Conservation (phyloP, 176 grass and related monocot genomes). For the Thinopyrum elongatum region DNA sequence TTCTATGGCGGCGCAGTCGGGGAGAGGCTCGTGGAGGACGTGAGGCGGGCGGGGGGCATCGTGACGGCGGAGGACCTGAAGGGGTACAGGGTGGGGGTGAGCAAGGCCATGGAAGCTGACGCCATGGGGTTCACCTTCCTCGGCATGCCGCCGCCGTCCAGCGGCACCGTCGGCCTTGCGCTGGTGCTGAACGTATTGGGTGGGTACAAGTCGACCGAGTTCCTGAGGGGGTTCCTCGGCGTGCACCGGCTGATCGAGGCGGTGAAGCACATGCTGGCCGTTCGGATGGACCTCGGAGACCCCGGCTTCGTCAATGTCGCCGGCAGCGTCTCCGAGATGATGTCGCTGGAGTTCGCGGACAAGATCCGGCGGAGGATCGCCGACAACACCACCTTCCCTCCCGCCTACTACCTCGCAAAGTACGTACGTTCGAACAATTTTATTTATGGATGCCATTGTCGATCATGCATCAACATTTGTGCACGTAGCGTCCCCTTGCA, state of each 20-base stretch:
- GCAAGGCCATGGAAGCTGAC: slow-evolving; percentile 40
- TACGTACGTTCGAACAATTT: not conserved
- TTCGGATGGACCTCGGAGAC: slow-evolving; percentile 78
- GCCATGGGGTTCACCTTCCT: slow-evolving; percentile 78
- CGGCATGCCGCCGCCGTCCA: slow-evolving; percentile 90
- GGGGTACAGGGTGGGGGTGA: slow-evolving; percentile 49
- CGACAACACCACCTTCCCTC: slow-evolving; percentile 74
- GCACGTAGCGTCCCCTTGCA: no score
- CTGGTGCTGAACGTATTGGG: slow-evolving; percentile 79
- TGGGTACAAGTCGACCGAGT: slow-evolving; percentile 63
- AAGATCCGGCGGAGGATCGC: slow-evolving; percentile 48
- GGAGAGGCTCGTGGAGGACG: slow-evolving; percentile 47
- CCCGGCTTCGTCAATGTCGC: slow-evolving; percentile 63
- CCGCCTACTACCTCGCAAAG: slow-evolving; percentile 76
- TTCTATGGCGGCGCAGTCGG: slow-evolving; percentile 69
- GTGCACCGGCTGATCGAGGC: slow-evolving; percentile 76
- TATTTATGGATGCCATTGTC: not conserved
- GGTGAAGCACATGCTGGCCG: slow-evolving; percentile 74
- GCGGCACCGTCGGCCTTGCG: slow-evolving; percentile 67
- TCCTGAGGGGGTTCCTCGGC: slow-evolving; percentile 54
- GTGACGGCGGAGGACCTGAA: slow-evolving; percentile 57
- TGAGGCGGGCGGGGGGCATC: slow-evolving; percentile 53
- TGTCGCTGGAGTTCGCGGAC: slow-evolving; percentile 57
- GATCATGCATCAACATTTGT: not conserved
- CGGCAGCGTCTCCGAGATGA: slow-evolving; percentile 56